Evolutionary conservation across 306 rosid genomes (phyloP).

Genomic region (Clitoria ternatea): DNA sequence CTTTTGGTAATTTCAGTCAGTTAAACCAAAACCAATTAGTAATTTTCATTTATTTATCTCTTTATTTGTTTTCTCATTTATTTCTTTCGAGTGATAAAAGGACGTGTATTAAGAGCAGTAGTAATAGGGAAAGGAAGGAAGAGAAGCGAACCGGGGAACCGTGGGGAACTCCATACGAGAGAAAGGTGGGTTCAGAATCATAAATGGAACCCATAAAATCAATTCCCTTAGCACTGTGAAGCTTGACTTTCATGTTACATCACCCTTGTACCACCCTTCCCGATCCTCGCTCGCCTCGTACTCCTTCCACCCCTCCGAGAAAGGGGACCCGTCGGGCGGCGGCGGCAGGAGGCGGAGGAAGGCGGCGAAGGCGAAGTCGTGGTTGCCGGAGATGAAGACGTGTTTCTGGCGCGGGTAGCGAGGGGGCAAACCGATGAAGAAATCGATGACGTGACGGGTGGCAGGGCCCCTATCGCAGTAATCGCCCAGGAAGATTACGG

Average conservation of each 20-base stretch:
- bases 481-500: conserved; percentile 82
- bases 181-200: conserved; percentile 72
- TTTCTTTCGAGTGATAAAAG: too few relatives aligned
- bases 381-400: conserved; percentile 74
- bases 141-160: conserved; percentile 60
- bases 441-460: conserved; percentile 64
- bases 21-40: too few relatives aligned
- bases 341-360: conserved; percentile 56
- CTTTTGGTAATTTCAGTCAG: too few relatives aligned
- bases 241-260: conserved; percentile 44
- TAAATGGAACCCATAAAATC: conserved; percentile 75
- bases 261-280: conserved; percentile 75
- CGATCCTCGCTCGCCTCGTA: conserved; percentile 57
- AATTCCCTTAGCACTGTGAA: conserved; percentile 44
- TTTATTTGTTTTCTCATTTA: too few relatives aligned
- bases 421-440: conserved; percentile 50
- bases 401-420: conserved; percentile 64
- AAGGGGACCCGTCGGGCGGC: conserved; percentile 57
- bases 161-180: conserved; percentile 81
- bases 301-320: conserved; percentile 56
- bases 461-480: conserved; percentile 84
- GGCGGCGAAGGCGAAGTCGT: conserved; percentile 79
- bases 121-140: background rate
- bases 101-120: too few relatives aligned
- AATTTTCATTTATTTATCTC: too few relatives aligned